phyloP scores from a whole-genome alignment of 1,139 yeast genomes.

The Taphrina wiesneri region DNA sequence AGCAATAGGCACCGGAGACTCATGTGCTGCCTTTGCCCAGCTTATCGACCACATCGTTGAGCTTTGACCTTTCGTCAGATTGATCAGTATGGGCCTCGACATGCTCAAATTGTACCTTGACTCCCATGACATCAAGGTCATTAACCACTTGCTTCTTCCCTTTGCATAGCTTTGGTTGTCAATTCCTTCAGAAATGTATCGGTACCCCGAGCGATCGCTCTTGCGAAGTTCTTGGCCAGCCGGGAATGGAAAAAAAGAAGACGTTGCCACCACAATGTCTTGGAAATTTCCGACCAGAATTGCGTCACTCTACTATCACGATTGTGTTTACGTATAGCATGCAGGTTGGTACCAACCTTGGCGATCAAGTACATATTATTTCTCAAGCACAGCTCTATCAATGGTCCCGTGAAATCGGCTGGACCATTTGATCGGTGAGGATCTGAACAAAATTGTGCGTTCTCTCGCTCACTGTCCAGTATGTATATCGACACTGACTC shows the following conservation, averaged over 20 bases:
- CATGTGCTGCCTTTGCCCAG: background rate
- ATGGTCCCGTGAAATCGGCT: too few relatives aligned
- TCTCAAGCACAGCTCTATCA: too few relatives aligned
- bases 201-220: background rate
- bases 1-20: background rate
- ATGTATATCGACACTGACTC: too few relatives aligned
- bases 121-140: background rate
- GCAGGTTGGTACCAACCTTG: too few relatives aligned
- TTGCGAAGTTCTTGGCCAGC: background rate
- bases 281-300: background rate
- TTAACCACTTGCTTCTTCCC: background rate
- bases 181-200: background rate
- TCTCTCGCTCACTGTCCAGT: too few relatives aligned
- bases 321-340: too few relatives aligned
- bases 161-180: background rate
- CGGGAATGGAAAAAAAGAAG: background rate
- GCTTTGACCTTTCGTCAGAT: background rate
- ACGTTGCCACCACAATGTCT: background rate
- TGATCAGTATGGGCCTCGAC: background rate
- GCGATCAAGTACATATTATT: too few relatives aligned
- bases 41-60: background rate
- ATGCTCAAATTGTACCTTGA: conserved; percentile 4
- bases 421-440: too few relatives aligned
- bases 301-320: too few relatives aligned
- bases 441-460: too few relatives aligned